phyloP scores from a whole-genome alignment of 805 yeast genomes.

The Ogataea populi-albae region DNA sequence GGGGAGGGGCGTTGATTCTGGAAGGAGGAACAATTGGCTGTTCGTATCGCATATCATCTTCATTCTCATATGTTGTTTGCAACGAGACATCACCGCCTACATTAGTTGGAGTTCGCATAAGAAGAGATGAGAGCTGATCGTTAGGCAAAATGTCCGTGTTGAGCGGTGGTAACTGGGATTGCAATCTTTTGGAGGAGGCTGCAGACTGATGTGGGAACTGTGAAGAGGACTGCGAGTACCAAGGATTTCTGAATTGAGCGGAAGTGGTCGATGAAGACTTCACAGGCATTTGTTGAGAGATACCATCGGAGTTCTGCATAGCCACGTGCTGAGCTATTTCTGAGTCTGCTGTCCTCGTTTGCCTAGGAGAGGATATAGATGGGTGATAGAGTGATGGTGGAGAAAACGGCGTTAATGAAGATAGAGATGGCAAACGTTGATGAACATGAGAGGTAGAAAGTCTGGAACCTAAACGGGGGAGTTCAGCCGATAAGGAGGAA shows the following conservation, averaged over 20 bases:
- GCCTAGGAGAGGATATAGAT: constrained; percentile 14
- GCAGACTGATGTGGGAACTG: too few species aligned
- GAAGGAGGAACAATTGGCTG: constrained; percentile 32
- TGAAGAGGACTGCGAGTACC: constrained; percentile 20
- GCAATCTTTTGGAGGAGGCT: constrained; percentile 3
- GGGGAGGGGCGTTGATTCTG: constrained; percentile 31
- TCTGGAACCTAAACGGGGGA: constrained; percentile 14
- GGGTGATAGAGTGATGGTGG: constrained; percentile 6
- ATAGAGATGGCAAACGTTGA: constrained; percentile 23
- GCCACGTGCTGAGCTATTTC: constrained; percentile 21
- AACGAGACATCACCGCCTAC: constrained; percentile 19
- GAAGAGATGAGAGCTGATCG: constrained; percentile 15
- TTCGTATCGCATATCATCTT: constrained; percentile 9
- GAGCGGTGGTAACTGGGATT: constrained; percentile 16
- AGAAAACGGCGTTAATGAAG: constrained; percentile 13
- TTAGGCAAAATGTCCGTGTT: constrained; percentile 9
- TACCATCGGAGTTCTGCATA: constrained; percentile 13
- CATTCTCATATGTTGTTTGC: constrained; percentile 29
- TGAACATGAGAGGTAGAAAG: constrained; percentile 18
- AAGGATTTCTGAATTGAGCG: constrained; percentile 21
- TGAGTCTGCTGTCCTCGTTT: constrained; percentile 10
- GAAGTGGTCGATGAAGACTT: not conserved
- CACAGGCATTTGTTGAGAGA: not conserved
- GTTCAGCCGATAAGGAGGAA: constrained; percentile 7
- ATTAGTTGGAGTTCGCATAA: constrained; percentile 15